Base-by-base conservation (phyloP, 2,329 filamentous ascomycete species). In the Teratosphaeria viscida region DNA sequence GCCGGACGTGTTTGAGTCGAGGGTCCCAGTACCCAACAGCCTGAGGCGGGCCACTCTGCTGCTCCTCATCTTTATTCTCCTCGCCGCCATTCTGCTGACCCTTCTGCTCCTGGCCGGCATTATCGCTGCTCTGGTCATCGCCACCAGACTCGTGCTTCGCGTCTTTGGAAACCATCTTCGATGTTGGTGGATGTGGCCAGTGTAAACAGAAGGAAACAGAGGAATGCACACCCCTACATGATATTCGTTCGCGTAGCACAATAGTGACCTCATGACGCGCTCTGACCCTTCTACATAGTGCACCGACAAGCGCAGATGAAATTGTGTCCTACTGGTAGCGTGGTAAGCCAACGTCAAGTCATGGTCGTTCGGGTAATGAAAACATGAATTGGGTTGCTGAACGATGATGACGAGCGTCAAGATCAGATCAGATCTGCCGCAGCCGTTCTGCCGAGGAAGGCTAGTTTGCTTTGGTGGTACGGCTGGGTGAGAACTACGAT, bases 11-110 rank as follows among this genome's bases (percentile, higher is more conserved):
- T 23, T 70, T 69, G 19, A 78, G 64, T 6, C 70, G 67, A 1
- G 71, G 72, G 60, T 79, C 70, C 72, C 76, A 80, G 60, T 81
- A 79, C 3, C 77, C 77, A 0, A 80, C 78, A 32, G 59, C 39
- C 14, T 53, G 32, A 19, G 57, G 59, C n/a, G 59, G 57, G 12
- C 57, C 57, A 37, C 57, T 37, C 23, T 56, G 56, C 34, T 61
- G 57, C 29, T 61, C 34, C 35, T 61, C 58, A 43, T 57, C 58
- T n/a, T 47, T 47, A 47, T 47, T 47, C 43, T 47, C 43, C 11
- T 43, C 43, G 10, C 32, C 54, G 10, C 32, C 54, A 19, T 57
- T 29, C 23, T 53, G 53, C 34, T 61, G 53, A 52, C 34, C 26
- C 7, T 59, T 39, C 34, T 39, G 29, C 29, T 60, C 55, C 12